phyloP scores from a whole-genome alignment of 352 stramenopile species.

The Salisapilia sapeloensis region DNA sequence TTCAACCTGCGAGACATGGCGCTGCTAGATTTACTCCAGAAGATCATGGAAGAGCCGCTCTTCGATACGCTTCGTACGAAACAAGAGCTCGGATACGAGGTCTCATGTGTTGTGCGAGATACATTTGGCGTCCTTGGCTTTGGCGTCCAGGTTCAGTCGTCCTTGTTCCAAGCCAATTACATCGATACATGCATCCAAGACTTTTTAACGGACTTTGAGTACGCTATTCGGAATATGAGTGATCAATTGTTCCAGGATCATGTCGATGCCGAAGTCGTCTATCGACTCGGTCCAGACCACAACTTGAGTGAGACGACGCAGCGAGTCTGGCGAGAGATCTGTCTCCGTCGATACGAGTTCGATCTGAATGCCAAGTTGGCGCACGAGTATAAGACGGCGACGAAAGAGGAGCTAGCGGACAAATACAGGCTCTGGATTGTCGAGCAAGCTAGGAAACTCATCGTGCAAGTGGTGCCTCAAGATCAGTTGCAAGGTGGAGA shows the following conservation, averaged over 20 bases:
- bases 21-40: slow-evolving; percentile 69
- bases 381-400: slow-evolving; percentile 45
- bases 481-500: too few species aligned
- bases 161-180: slow-evolving; percentile 39
- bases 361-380: slow-evolving; percentile 55
- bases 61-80: slow-evolving; percentile 81
- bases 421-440: slow-evolving; percentile 52
- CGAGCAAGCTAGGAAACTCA: slow-evolving; percentile 38
- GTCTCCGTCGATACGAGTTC: slow-evolving; percentile 46
- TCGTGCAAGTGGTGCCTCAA: slow-evolving; percentile 44
- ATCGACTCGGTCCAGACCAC: slow-evolving; percentile 68
- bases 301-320: slow-evolving; percentile 62
- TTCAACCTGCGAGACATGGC: slow-evolving; percentile 37
- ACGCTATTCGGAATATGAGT: slow-evolving; percentile 49
- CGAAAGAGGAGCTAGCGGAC: slow-evolving; percentile 40
- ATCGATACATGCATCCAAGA: slow-evolving; percentile 46
- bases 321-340: slow-evolving; percentile 70
- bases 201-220: slow-evolving; percentile 66
- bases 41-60: slow-evolving; percentile 81
- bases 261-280: slow-evolving; percentile 55
- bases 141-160: slow-evolving; percentile 73
- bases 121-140: slow-evolving; percentile 73
- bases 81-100: slow-evolving; percentile 79
- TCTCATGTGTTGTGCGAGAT: slow-evolving; percentile 71
- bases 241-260: slow-evolving; percentile 66